These are phyloP conservation scores for Penicillium canariense DNA, from an alignment of 495 filamentous ascomycete species.

Conservation along the genomic window DNA sequence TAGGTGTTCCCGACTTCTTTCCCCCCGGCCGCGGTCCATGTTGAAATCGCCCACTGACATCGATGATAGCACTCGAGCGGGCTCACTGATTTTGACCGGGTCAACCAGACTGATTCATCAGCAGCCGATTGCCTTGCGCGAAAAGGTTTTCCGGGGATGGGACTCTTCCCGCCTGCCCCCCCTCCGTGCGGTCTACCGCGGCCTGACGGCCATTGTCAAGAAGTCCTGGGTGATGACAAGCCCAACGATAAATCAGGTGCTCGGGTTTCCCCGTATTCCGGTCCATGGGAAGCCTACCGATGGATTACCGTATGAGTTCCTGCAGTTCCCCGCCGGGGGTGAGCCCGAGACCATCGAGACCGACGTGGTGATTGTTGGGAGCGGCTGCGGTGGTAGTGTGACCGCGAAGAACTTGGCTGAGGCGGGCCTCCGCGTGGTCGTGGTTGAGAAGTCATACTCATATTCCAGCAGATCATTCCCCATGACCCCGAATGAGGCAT, in stretches of 20 bases:
- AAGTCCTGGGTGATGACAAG: constrained; percentile 58
- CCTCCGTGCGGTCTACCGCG: constrained; percentile 55
- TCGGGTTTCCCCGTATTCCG: constrained; percentile 62
- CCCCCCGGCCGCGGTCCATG: too few species aligned
- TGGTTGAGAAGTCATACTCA: constrained; percentile 79
- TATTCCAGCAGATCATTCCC: constrained; percentile 71
- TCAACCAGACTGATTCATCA: constrained; percentile 59
- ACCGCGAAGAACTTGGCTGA: constrained; percentile 77
- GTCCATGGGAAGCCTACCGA: constrained; percentile 58
- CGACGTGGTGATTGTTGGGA: constrained; percentile 83
- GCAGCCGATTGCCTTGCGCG: constrained; percentile 58
- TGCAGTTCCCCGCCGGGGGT: constrained; percentile 48
- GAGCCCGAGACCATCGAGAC: constrained; percentile 60
- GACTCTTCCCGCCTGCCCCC: constrained; percentile 54
- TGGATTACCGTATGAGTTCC: constrained; percentile 53
- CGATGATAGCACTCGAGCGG: constrained; percentile 58
- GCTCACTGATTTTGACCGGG: constrained; percentile 66
- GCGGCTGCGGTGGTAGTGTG: constrained; percentile 84
- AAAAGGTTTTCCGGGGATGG: constrained; percentile 61
- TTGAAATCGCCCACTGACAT: constrained; percentile 9
- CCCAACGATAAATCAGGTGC: constrained; percentile 52
- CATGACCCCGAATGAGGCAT: constrained; percentile 58
- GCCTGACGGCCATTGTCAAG: constrained; percentile 54
- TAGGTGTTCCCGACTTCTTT: constrained; percentile 30
- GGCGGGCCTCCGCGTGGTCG: constrained; percentile 69